phyloP scores from a whole-genome alignment of 441 rosid genomes.

The Syzygium malaccense region DNA sequence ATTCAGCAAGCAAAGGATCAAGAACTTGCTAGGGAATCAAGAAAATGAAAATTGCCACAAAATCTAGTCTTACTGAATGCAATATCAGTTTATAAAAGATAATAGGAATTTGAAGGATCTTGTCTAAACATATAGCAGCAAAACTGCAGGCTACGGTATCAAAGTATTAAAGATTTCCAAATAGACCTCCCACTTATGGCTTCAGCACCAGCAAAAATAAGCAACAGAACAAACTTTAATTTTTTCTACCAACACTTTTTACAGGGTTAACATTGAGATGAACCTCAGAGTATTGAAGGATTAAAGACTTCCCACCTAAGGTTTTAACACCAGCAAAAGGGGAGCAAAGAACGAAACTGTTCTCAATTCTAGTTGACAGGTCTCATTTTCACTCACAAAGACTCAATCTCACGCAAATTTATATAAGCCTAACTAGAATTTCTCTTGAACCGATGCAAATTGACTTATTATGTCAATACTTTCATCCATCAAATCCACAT shows the following conservation, averaged over 20 bases:
- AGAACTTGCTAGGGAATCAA: neutral
- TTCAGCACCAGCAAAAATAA: neutral
- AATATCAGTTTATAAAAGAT: neutral
- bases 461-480: neutral
- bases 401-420: neutral
- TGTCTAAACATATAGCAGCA: neutral
- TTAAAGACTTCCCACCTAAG: neutral
- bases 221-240: neutral
- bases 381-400: neutral
- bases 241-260: neutral
- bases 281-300: neutral
- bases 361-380: neutral
- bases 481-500: neutral
- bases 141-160: neutral
- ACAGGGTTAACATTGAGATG: neutral
- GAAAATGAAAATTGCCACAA: neutral
- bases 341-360: neutral
- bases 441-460: neutral
- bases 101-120: neutral
- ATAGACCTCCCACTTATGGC: neutral
- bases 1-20: neutral
- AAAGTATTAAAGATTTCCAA: neutral
- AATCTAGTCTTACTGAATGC: neutral
- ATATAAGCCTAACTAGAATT: neutral
- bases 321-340: neutral